These are phyloP conservation scores for Eremothecium coryli DNA, from an alignment of 1,139 yeast genomes.

Conservation along the genomic window DNA sequence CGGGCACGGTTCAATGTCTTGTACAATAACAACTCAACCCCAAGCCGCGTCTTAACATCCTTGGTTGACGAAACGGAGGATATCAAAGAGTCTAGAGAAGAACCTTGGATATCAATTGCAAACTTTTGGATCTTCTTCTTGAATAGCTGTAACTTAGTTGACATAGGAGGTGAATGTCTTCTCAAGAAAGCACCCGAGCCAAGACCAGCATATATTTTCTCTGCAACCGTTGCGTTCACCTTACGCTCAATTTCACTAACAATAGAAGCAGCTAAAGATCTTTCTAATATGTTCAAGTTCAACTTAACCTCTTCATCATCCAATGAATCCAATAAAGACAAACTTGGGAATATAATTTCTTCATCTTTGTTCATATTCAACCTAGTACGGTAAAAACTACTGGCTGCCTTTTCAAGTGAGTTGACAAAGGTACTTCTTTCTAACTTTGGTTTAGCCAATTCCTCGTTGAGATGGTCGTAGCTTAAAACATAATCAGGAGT, in stretches of 20 bases:
- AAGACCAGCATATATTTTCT: conserved; percentile 60
- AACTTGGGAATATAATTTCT: conserved; percentile 35
- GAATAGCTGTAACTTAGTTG: conserved; percentile 74
- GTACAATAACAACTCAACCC: conserved; percentile 69
- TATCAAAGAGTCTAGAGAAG: conserved; percentile 64
- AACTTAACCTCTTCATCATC: conserved; percentile 78
- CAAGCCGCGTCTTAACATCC: conserved; percentile 57
- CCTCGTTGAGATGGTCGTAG: conserved; percentile 19
- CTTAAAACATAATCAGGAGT: conserved; percentile 43
- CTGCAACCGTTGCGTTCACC: conserved; percentile 82
- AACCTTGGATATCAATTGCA: conserved; percentile 63
- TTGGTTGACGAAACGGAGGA: conserved; percentile 58
- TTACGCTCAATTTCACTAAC: conserved; percentile 71
- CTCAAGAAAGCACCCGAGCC: conserved; percentile 81
- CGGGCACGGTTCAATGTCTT: conserved; percentile 82
- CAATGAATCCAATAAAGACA: conserved; percentile 66
- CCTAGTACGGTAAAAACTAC: conserved; percentile 66
- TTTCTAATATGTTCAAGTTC: conserved; percentile 64
- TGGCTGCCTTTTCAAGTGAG: conserved; percentile 32
- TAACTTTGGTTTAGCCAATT: conserved; percentile 29
- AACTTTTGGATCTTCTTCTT: conserved; percentile 45
- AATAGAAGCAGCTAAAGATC: conserved; percentile 47
- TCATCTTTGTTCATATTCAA: conserved; percentile 43
- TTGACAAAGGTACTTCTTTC: conserved; percentile 21
- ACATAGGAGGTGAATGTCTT: conserved; percentile 78